Conservation (phyloP, 192 early-diverging fungal species). For the Podila epigama region DNA sequence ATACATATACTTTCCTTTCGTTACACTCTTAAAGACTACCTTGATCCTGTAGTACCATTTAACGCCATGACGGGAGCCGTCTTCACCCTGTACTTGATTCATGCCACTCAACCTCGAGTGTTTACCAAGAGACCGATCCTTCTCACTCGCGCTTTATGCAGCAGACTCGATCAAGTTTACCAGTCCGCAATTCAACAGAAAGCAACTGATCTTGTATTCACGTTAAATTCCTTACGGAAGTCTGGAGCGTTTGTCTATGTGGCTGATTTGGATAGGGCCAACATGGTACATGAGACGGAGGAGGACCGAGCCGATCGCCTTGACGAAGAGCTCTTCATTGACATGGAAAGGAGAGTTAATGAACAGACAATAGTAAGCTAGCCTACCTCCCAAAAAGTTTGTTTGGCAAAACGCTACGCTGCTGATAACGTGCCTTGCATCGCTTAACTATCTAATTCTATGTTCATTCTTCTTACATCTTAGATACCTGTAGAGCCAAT, state of each 20-base stretch:
- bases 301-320: neutral
- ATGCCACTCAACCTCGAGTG: conserved; percentile 20
- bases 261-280: conserved; percentile 1
- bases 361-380: conserved; percentile 5
- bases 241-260: conserved; percentile 9
- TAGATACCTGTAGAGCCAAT: conserved; percentile 12
- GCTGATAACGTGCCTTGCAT: neutral
- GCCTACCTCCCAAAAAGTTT: too few relatives aligned
- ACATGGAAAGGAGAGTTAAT: conserved; percentile 14
- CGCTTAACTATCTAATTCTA: neutral
- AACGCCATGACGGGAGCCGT: neutral
- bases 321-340: neutral
- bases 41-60: neutral
- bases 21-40: conserved; percentile 1
- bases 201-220: conserved; percentile 11
- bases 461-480: neutral
- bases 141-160: neutral
- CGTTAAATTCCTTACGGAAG: conserved; percentile 9
- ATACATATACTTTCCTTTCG: too few relatives aligned
- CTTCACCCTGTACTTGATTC: conserved; percentile 12
- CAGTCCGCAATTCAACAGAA: conserved; percentile 1
- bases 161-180: conserved; percentile 12
- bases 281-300: neutral
- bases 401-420: too few relatives aligned
- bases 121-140: conserved; percentile 12